Percentiles rank a stretch among this genome's conserved stretches.
phyloP scores from a whole-genome alignment of 257 asterid genomes.

The Nicotiana attenuata region DNA sequence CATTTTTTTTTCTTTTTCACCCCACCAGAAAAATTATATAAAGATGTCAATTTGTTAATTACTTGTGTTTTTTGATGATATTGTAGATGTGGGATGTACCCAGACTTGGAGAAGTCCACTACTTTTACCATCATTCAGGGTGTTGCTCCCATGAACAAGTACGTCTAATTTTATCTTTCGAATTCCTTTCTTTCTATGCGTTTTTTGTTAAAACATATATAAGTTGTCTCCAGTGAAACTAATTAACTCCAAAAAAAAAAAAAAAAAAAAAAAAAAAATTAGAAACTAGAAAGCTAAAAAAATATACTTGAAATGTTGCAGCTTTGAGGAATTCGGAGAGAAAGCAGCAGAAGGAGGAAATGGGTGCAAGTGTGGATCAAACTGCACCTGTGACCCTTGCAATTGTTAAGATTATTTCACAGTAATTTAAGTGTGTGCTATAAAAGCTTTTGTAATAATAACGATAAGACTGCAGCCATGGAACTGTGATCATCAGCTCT shows the following conservation, averaged over 20 bases:
- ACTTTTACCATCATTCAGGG: conserved; percentile 16
- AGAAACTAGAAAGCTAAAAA: too few relatives aligned
- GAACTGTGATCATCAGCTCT: background rate
- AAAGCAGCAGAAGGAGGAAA: conserved; percentile 8
- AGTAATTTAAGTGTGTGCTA: too few relatives aligned
- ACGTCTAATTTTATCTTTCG: background rate
- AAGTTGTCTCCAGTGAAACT: too few relatives aligned
- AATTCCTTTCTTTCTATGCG: too few relatives aligned
- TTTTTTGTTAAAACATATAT: background rate
- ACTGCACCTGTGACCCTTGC: conserved; percentile 20
- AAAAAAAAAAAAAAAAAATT: too few relatives aligned
- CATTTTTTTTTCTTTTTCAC: too few relatives aligned
- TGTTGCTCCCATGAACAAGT: conserved; percentile 20
- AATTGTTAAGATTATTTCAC: background rate
- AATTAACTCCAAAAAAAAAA: too few relatives aligned
- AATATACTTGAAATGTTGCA: background rate
- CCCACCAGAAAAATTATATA: background rate
- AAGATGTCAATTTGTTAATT: background rate
- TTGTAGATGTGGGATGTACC: too few relatives aligned
- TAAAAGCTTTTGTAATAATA: too few relatives aligned
- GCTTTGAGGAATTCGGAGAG: background rate
- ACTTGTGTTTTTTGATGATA: background rate
- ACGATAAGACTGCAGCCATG: background rate
- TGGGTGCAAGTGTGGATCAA: conserved; percentile 20
- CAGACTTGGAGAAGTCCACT: too few relatives aligned